Conservation (phyloP, 306 rosid genomes). For the Pueraria montana region DNA sequence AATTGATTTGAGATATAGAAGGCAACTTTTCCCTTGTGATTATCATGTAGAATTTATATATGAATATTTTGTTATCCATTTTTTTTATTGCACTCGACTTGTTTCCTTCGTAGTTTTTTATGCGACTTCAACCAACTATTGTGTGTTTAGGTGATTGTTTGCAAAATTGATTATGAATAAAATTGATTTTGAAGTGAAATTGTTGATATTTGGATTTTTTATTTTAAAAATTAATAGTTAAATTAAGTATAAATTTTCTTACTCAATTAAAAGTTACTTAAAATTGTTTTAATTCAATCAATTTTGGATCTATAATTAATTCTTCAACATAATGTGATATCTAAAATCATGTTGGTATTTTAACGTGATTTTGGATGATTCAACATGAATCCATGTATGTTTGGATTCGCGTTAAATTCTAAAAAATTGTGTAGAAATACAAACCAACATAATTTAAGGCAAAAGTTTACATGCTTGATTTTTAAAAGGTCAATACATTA, state of each 20-base stretch:
- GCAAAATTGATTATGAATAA: too few species aligned
- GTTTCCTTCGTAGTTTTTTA: constrained; percentile 2
- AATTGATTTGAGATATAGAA: constrained; percentile 54
- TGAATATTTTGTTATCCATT: constrained; percentile 9
- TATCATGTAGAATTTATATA: constrained; percentile 37
- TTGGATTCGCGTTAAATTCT: neutral
- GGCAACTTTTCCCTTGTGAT: constrained; percentile 39
- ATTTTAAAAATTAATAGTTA: neutral
- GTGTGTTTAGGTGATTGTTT: neutral
- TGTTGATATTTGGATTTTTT: neutral
- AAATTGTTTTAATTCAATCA: too few species aligned
- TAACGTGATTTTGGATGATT: neutral
- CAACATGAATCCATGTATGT: neutral
- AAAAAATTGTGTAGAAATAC: neutral
- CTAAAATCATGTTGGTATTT: neutral
- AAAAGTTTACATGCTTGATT: too few species aligned
- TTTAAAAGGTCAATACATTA: too few species aligned
- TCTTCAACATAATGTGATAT: neutral
- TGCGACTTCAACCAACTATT: neutral
- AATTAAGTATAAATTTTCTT: neutral
- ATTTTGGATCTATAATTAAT: neutral
- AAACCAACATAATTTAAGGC: neutral
- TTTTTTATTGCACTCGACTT: constrained; percentile 29
- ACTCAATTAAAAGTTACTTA: neutral
- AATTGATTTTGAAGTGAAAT: neutral